Percentiles rank a stretch among this genome's conserved stretches.
Evolutionary conservation across 2,329 filamentous ascomycete species (phyloP).

Genomic region (Sarocladium kiliense): DNA sequence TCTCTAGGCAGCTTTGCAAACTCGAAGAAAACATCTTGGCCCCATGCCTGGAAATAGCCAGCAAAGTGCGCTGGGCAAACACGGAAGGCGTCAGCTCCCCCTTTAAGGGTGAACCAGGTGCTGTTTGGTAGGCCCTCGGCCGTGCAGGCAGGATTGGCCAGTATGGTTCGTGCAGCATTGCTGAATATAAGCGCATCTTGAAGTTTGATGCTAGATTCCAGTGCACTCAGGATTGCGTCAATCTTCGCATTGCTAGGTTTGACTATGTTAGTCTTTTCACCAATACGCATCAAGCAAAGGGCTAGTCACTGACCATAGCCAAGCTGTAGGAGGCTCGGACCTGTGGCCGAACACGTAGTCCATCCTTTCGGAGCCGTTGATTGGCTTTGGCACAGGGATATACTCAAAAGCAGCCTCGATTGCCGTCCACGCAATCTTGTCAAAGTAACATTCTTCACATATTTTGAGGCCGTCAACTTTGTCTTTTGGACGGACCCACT

Average conservation of each 20-base stretch:
- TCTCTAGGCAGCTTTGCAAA: conserved; percentile 12
- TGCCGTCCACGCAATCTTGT: conserved; percentile 23
- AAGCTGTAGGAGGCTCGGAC: conserved; percentile 15
- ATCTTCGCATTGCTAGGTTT: conserved; percentile 15
- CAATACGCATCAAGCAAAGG: too few species aligned
- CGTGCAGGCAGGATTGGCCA: conserved; percentile 19
- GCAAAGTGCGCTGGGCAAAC: conserved; percentile 29
- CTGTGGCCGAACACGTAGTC: conserved; percentile 15
- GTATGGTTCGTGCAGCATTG: conserved; percentile 18
- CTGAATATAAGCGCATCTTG: conserved; percentile 23
- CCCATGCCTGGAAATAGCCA: conserved; percentile 22
- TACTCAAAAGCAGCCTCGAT: conserved; percentile 24
- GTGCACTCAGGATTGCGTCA: conserved; percentile 19
- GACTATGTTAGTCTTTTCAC: too few species aligned
- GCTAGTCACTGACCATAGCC: conserved; percentile 20
- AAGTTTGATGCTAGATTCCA: conserved; percentile 19
- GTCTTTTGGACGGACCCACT: conserved; percentile 21
- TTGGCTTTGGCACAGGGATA: conserved; percentile 1
- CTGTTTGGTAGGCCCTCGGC: conserved; percentile 22
- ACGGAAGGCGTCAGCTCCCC: conserved; percentile 17
- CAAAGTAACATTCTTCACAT: conserved; percentile 30
- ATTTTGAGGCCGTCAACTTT: conserved; percentile 21
- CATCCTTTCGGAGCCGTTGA: conserved; percentile 2
- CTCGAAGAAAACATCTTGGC: conserved; percentile 24
- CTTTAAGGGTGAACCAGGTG: conserved; percentile 27